These are phyloP conservation scores for Primulina tabacum DNA, from an alignment of 257 asterid genomes.

Conservation along the genomic window DNA sequence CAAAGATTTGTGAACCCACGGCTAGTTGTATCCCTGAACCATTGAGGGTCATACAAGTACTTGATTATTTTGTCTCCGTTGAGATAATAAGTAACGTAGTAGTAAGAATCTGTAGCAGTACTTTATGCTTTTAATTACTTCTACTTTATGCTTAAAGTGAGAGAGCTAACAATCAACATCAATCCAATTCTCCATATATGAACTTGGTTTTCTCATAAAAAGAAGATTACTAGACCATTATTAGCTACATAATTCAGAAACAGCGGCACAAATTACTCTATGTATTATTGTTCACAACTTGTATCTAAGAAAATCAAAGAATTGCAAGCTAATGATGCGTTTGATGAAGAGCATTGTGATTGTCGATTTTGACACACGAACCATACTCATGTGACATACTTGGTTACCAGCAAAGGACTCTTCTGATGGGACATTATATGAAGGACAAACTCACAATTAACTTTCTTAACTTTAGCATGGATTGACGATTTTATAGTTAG, in stretches of 20 bases:
- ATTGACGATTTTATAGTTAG: slow-evolving; percentile 12
- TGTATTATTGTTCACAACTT: neutral
- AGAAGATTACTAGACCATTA: neutral
- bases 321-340: neutral
- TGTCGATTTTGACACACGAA: too few relatives aligned
- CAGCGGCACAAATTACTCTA: neutral
- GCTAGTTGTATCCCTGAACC: too few relatives aligned
- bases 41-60: too few relatives aligned
- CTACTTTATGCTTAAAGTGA: neutral
- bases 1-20: too few relatives aligned
- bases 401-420: neutral
- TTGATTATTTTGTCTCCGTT: too few relatives aligned
- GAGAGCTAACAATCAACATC: neutral
- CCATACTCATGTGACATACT: neutral
- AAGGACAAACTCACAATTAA: neutral
- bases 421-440: neutral
- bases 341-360: too few relatives aligned
- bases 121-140: neutral
- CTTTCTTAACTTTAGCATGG: neutral
- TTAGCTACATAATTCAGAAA: neutral
- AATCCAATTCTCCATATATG: neutral
- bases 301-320: neutral
- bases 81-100: neutral
- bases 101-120: neutral
- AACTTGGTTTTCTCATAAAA: neutral